Conservation (phyloP, 768 basidiomycete genomes). For the Mycena pura region DNA sequence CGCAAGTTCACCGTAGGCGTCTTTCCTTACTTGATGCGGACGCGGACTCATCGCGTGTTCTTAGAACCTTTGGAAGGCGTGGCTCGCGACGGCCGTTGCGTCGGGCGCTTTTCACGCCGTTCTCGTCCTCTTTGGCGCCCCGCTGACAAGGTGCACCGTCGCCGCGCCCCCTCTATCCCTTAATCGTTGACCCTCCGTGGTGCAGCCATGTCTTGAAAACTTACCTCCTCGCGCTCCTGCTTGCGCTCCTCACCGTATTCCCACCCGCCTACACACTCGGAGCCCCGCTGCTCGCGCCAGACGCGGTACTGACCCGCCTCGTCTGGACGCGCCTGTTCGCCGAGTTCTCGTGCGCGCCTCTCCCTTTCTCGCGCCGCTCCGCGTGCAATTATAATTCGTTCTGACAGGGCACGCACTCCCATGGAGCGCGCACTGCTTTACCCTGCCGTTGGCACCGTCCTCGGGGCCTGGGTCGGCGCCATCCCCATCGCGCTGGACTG, state of each 20-base stretch:
- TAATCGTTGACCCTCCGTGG: constrained; percentile 4
- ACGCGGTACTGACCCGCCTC: constrained; percentile 60
- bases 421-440: constrained; percentile 83
- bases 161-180: too few species aligned
- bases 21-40: background rate
- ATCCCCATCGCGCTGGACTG: constrained; percentile 93
- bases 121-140: constrained; percentile 78
- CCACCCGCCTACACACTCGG: constrained; percentile 77
- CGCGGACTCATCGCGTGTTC: constrained; percentile 1
- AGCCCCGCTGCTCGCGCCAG: constrained; percentile 54
- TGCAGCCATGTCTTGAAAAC: constrained; percentile 65
- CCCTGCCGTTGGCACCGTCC: constrained; percentile 71
- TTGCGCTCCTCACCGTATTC: constrained; percentile 70
- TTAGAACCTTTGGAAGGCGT: constrained; percentile 61
- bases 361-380: background rate
- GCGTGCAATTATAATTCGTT: background rate
- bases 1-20: constrained; percentile 47
- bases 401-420: constrained; percentile 58
- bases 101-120: constrained; percentile 56
- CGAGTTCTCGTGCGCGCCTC: constrained; percentile 68
- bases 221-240: constrained; percentile 68
- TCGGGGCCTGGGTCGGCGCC: constrained; percentile 83
- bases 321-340: constrained; percentile 84
- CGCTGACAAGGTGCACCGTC: constrained; percentile 56
- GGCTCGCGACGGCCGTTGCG: constrained; percentile 55